Evolutionary conservation across 108 stramenopile genomes (phyloP), one percentile per base, ranked within the genome.

Genomic region (Skeletonema potamos): DNA sequence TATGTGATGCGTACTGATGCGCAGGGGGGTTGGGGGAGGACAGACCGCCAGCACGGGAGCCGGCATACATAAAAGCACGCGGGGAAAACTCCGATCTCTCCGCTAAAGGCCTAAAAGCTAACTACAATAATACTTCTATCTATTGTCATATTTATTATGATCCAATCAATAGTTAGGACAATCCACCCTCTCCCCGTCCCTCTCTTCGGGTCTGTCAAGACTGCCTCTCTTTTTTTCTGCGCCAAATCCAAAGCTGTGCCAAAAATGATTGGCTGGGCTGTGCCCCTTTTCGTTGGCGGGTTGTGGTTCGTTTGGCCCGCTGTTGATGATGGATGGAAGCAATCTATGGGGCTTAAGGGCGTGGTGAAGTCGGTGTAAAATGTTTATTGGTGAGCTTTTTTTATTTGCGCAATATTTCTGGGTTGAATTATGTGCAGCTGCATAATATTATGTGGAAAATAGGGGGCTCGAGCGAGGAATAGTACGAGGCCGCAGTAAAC

Each of bases 261-360:
- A 39, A 61, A 73, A 33, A 68, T 79, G 41, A 79, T 74, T 41
- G 74, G 70, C 4, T 83, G 82, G 85, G 60, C 68, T 36, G 70
- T 68, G 20, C 85, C 85, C 15, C 64, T 73, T 11, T 66, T 65
- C 10, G 70, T 60, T 11, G 85, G 82, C n/a, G 85, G 63, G 10
- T 51, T 80, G 8, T 86, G 85, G 85, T 83, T 86, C 59, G 70
- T 86, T 27, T 86, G 82, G 82, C 85, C 85, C 1, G 85, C 85
- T 28, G 75, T 86, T 0, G 75, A 79, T 39, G 82, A 83, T 48
- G 71, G 68, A 26, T 83, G 78, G 69, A 86, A 86, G 54, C 71
- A 80, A 12, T 13, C 32, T 7, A 66, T 83, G 59, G 85, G 85
- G 11, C 17, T 86, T 15, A 72, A 74, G 69, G 64, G 72, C 8